Evolutionary conservation across 345 rosid species (phyloP).

Genomic region (Gossypium stocksii): DNA sequence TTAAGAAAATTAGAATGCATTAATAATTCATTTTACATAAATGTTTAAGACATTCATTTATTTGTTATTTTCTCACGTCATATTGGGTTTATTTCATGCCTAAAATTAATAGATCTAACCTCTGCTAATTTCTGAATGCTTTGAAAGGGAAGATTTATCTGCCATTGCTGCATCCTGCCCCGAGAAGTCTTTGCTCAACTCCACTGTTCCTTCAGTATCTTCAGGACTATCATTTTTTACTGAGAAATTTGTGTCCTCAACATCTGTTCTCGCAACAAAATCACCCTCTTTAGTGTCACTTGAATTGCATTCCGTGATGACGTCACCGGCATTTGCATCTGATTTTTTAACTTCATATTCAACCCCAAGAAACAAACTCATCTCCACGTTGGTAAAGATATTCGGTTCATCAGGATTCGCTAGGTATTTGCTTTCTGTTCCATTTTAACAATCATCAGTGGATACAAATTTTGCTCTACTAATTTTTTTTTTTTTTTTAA

Average conservation of each 20-base stretch:
- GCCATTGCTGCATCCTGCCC: background rate
- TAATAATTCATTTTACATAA: too few relatives aligned
- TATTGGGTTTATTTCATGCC: background rate
- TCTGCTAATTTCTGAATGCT: background rate
- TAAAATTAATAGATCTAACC: slow-evolving; percentile 14
- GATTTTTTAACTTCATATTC: slow-evolving; percentile 11
- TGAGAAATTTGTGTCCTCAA: background rate
- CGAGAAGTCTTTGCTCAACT: background rate
- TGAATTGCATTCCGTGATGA: background rate
- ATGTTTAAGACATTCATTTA: too few relatives aligned
- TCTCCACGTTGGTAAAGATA: background rate
- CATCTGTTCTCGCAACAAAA: background rate
- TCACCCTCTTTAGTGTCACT: background rate
- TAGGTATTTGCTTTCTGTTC: slow-evolving; percentile 13
- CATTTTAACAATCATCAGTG: background rate
- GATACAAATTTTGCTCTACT: background rate
- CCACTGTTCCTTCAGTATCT: slow-evolving; percentile 2
- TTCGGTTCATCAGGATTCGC: slow-evolving; percentile 14
- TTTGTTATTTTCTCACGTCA: too few relatives aligned
- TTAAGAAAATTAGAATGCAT: too few relatives aligned
- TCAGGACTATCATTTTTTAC: background rate
- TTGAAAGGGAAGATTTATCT: background rate
- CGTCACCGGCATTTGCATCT: background rate
- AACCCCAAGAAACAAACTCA: slow-evolving; percentile 8
- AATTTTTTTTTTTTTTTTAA: background rate